These are phyloP conservation scores for Erysimum pusillum DNA, from an alignment of 441 rosid species.

Conservation along the genomic window DNA sequence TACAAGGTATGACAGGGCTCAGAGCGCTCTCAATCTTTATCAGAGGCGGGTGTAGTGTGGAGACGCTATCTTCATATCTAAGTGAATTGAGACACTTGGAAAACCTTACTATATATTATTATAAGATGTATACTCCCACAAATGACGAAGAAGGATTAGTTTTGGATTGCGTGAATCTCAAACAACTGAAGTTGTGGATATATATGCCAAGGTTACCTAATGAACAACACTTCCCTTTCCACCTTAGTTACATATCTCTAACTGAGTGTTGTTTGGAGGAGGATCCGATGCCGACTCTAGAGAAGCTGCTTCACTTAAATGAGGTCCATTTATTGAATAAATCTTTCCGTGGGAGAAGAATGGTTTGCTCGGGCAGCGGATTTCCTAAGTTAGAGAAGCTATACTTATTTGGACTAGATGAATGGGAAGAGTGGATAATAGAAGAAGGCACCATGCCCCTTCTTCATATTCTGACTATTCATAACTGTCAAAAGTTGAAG, in stretches of 20 bases:
- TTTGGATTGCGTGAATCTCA: not conserved
- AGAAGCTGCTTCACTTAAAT: not conserved
- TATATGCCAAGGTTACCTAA: conserved; percentile 18
- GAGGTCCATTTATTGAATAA: fast-evolving
- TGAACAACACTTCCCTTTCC: conserved; percentile 2
- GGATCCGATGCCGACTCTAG: conserved; percentile 3
- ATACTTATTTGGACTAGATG: fast-evolving
- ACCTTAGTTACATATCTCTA: not conserved
- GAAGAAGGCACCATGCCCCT: conserved; percentile 41
- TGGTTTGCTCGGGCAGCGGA: conserved; percentile 5
- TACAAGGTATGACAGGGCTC: not conserved
- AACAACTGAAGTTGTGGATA: not conserved
- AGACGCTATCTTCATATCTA: not conserved
- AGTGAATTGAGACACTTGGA: not conserved
- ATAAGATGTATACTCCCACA: no score
- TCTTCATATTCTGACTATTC: not conserved
- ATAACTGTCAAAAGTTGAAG: not conserved
- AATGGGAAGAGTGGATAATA: conserved; percentile 37
- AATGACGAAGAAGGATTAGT: not conserved
- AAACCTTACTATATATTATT: not conserved
- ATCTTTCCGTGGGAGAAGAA: not conserved
- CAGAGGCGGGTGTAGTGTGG: not conserved
- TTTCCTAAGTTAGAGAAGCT: conserved; percentile 24
- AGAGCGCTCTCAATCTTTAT: not conserved
- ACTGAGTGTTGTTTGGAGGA: not conserved